Base-by-base conservation (phyloP, 2,329 filamentous ascomycete species). In the Aspergillus aculeatus region DNA sequence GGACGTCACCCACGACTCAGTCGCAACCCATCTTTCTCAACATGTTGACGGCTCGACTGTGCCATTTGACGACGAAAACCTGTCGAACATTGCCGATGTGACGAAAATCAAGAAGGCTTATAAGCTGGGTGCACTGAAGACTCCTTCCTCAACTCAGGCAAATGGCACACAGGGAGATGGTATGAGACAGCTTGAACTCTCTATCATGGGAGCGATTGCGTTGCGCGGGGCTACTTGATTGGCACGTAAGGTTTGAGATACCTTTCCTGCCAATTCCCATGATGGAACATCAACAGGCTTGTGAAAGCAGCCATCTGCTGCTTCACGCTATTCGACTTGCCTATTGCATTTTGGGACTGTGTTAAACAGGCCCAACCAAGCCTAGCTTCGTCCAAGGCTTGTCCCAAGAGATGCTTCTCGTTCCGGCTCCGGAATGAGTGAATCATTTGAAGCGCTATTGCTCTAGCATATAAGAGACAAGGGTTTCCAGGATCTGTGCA, bases 41-140 rank as follows among this genome's bases (percentile, higher is more conserved):
- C 77, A 83, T 35, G 81, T 96, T 23, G 69, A 90, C 64, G 92
- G 91, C 11, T 81, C 78, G 0, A 74, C 82, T 1, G 72, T 83
- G 0, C 71, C 81, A 0, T 86, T 92, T 59, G 83, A 84, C 1
- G 89, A 96, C 68, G 83, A 83, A 4, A 80, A 80, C n/a, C 75
- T 96, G 21, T 73, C 76, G 0, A 69, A 75, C 0, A 77, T 85
- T 26, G 84, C 87, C 2, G 91, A 96, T 71, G 73, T 89, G 68
- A 73, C 80, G 23, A 89, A 87, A 70, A 84, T 97, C 32, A 86
- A 85, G 70, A 97, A 96, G 77, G 87, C 91, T 63, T 97, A 97
- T 77, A 96, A 96, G 74, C 77, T 97, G 31, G 89, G 89, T 63
- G 81, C 83, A 7, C 72, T 85, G n/a, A 76, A 79, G 50, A 82